phyloP scores from a whole-genome alignment of 768 basidiomycete species.

The Panaeolus cyanescens region DNA sequence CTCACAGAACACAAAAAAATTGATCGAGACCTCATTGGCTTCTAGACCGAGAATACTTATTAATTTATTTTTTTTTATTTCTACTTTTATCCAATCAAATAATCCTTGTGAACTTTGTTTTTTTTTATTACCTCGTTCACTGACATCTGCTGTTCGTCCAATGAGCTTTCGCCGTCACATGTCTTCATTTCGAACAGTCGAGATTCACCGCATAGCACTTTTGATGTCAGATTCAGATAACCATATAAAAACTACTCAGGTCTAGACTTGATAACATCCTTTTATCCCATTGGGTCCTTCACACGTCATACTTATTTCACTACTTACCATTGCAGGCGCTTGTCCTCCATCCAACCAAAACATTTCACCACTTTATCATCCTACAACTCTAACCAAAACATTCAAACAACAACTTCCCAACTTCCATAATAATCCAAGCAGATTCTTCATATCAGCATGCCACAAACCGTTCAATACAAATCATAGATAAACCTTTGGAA shows the following conservation, averaged over 20 bases:
- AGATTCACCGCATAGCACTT: background rate
- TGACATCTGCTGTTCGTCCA: background rate
- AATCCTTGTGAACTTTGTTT: background rate
- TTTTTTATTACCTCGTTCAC: background rate
- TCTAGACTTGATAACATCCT: background rate
- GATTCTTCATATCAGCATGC: too few relatives aligned
- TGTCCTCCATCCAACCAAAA: background rate
- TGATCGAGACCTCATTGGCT: constrained; percentile 1
- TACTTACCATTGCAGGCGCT: background rate
- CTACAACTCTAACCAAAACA: too few relatives aligned
- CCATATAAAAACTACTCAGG: background rate
- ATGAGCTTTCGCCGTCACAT: background rate
- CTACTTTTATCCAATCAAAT: background rate
- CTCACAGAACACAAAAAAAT: background rate
- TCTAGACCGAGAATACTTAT: background rate
- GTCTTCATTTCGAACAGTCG: background rate
- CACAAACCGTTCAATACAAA: too few relatives aligned
- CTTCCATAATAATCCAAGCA: too few relatives aligned
- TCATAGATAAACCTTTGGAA: too few relatives aligned
- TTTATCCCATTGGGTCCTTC: background rate
- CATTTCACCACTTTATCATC: too few relatives aligned
- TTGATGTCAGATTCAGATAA: too few relatives aligned
- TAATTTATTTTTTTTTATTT: background rate
- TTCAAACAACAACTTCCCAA: too few relatives aligned
- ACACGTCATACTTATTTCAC: background rate